These are phyloP conservation scores for Alternaria brassicae DNA, from an alignment of 2,329 filamentous ascomycete genomes.

Conservation along the genomic window DNA sequence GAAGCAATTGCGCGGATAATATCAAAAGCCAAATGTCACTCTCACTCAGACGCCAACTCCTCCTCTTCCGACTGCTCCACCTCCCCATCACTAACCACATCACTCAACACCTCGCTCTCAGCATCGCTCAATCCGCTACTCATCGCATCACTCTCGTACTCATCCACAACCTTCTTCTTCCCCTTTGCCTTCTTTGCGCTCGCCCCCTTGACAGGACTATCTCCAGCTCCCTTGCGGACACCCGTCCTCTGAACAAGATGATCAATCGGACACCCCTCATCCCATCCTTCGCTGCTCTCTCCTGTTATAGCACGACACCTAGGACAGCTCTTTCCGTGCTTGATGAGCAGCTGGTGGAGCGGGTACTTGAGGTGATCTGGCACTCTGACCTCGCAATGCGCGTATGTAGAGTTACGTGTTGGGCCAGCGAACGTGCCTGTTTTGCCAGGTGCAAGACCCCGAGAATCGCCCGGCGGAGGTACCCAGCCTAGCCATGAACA, in stretches of 20 bases:
- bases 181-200: conserved; percentile 25
- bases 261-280: conserved; percentile 69
- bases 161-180: conserved; percentile 21
- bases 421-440: conserved; percentile 55
- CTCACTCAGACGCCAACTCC: neutral
- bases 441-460: conserved; percentile 38
- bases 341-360: conserved; percentile 67
- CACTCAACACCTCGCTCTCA: conserved; percentile 27
- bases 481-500: conserved; percentile 69
- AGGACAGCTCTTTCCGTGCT: conserved; percentile 67
- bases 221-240: conserved; percentile 55
- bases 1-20: neutral
- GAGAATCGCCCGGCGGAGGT: conserved; percentile 52
- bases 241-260: conserved; percentile 66
- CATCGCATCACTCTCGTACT: conserved; percentile 35
- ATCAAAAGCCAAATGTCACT: neutral
- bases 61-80: conserved; percentile 20
- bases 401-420: conserved; percentile 62
- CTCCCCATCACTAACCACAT: conserved; percentile 39
- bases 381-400: conserved; percentile 66
- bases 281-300: conserved; percentile 67
- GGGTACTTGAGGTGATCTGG: conserved; percentile 70
- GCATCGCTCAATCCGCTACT: conserved; percentile 28
- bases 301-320: conserved; percentile 68
- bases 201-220: conserved; percentile 23